Base-by-base conservation (phyloP, 179 eudicot genomes). In the Dionaea muscipula region DNA sequence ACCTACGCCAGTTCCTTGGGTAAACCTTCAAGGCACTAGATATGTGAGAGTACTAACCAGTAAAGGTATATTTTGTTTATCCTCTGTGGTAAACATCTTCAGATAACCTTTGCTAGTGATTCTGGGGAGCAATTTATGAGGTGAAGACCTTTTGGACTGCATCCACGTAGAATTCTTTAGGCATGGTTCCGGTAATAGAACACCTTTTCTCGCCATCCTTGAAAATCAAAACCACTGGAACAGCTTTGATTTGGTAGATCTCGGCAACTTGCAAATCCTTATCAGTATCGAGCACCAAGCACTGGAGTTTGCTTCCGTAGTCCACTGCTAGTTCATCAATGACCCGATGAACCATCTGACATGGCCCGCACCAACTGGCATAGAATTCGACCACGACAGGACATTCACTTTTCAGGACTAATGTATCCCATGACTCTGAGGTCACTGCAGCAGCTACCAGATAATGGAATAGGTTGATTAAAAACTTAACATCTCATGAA, bases 341-440 rank as follows among this genome's bases (percentile, higher is more conserved):
- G 56, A 87, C 83, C 28, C 94, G 81, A 60, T 84, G 98, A 51
- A 91, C 95, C 98, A 91, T 91, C 63, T 73, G 72, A 70, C 98
- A 87, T 13, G 98, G 95, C 15, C 91, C 98, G 45, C 95, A 91
- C 98, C 98, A 91, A 25, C 78, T 84, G 18, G 95, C 85, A 14
- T 80, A 75, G 70, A 86, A 86, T 72, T 91, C 95, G 17, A 86
- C 94, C 0, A 91, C 82, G 25, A 91, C 95, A 0, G 88, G 85
- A 36, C 57, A 53, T 33, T 91, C 76, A 35, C 84, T 86, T 43
- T 69, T 66, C 43, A 82, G 55, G 45, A 91, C 75, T 62, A 76
- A 62, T 21, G 79, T 68, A 54, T 84, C 81, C 98, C 98, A 91
- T 55, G 95, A 76, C 57, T 71, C 68, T 47, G 61, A 54, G 4